phyloP scores from a whole-genome alignment of 345 rosid genomes.

The Eutrema heterophyllum region DNA sequence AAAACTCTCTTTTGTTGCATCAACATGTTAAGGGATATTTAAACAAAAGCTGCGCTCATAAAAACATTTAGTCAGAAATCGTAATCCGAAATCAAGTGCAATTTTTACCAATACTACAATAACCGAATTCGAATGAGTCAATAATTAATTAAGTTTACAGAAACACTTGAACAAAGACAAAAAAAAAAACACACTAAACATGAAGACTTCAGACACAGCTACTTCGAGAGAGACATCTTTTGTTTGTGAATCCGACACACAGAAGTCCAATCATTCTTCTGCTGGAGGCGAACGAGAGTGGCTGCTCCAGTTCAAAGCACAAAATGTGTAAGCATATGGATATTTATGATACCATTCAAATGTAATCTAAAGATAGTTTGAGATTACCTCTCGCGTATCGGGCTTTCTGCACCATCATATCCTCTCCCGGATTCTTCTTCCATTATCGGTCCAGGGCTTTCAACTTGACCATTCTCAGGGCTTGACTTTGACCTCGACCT shows the following conservation, averaged over 20 bases:
- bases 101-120: not conserved
- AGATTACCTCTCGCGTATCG: slow-evolving; percentile 23
- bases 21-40: not conserved
- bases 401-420: slow-evolving; percentile 28
- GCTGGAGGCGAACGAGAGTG: slow-evolving; percentile 24
- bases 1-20: not conserved
- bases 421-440: slow-evolving; percentile 14
- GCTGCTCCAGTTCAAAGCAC: slow-evolving; percentile 10
- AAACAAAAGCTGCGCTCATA: not conserved
- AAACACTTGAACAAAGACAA: not conserved
- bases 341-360: not conserved
- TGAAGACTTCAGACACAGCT: not conserved
- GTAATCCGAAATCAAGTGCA: not conserved
- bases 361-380: not conserved
- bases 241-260: not conserved
- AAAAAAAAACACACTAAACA: not conserved
- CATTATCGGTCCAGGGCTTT: slow-evolving; percentile 41
- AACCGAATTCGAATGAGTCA: not conserved
- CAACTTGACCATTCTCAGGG: slow-evolving; percentile 51
- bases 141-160: not conserved
- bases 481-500: slow-evolving; percentile 36
- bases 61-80: not conserved
- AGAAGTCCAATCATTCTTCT: slow-evolving; percentile 20
- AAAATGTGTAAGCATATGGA: not conserved
- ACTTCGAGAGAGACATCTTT: not conserved